A percentile compares a stretch with the other conserved stretches of the same genome.
Evolutionary conservation across 805 yeast genomes (phyloP).

Genomic region (Lipomyces starkeyi): DNA sequence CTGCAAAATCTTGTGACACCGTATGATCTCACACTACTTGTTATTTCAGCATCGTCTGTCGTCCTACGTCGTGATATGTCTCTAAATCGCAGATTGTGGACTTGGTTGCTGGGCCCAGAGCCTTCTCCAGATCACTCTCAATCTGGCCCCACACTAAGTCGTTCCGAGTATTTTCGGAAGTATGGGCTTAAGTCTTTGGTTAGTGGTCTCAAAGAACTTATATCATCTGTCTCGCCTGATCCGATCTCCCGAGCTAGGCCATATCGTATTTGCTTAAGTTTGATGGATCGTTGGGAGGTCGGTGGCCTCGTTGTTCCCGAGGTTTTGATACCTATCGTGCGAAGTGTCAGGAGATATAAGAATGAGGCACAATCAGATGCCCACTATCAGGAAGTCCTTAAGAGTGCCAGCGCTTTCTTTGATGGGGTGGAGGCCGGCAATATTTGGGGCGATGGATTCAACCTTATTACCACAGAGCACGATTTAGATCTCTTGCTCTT

Average conservation of each 20-base stretch:
- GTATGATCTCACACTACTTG: slow-evolving; percentile 62
- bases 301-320: slow-evolving; percentile 75
- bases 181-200: slow-evolving; percentile 52
- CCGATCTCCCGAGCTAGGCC: slow-evolving; percentile 54
- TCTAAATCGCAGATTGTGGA: slow-evolving; percentile 90
- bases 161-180: slow-evolving; percentile 44
- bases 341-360: slow-evolving; percentile 51
- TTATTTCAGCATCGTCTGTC: slow-evolving; percentile 68
- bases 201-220: slow-evolving; percentile 59
- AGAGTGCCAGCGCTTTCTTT: slow-evolving; percentile 71
- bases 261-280: slow-evolving; percentile 68
- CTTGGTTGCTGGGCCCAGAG: slow-evolving; percentile 88
- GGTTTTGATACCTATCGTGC: slow-evolving; percentile 68
- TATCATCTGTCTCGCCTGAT: slow-evolving; percentile 43
- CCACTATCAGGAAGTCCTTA: slow-evolving; percentile 55
- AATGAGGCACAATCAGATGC: slow-evolving; percentile 41
- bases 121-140: slow-evolving; percentile 39
- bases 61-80: slow-evolving; percentile 91
- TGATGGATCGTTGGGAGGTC: slow-evolving; percentile 95
- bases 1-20: slow-evolving; percentile 55
- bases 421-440: slow-evolving; percentile 82
- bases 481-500: slow-evolving; percentile 60
- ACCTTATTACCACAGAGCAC: slow-evolving; percentile 47
- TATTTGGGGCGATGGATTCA: slow-evolving; percentile 73
- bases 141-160: slow-evolving; percentile 26